Conservation (phyloP, 2,329 filamentous ascomycete species). For the Alternaria panax region DNA sequence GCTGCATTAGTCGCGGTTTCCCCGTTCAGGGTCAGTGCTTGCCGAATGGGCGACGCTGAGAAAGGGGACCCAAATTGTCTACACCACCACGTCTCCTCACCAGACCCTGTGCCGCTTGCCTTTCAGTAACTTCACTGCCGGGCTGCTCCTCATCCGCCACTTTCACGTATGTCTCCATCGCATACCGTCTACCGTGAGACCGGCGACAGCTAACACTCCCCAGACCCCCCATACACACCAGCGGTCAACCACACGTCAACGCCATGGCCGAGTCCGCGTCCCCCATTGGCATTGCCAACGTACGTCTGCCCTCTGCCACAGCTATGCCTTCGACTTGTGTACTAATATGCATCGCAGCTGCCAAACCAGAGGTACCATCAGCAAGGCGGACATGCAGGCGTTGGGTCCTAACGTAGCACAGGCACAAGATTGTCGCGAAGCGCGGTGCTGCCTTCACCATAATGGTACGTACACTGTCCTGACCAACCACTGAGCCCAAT, state of each 20-base stretch:
- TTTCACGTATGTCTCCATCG: conserved; percentile 9
- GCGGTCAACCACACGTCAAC: conserved; percentile 29
- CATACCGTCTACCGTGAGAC: background rate
- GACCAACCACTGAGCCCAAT: background rate
- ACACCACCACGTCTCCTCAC: conserved; percentile 33
- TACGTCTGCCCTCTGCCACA: conserved; percentile 53
- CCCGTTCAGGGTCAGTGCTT: conserved; percentile 48
- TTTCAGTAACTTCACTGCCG: conserved; percentile 14
- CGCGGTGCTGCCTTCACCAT: conserved; percentile 98
- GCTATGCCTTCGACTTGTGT: background rate
- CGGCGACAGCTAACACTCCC: conserved; percentile 23
- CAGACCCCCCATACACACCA: conserved; percentile 30
- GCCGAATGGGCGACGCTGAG: conserved; percentile 48
- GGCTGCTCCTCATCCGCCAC: background rate
- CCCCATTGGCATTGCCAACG: conserved; percentile 78
- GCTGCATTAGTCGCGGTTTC: conserved; percentile 42
- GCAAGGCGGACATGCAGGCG: conserved; percentile 19
- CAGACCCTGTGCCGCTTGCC: conserved; percentile 17
- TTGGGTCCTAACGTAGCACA: conserved; percentile 50
- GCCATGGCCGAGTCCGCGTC: conserved; percentile 70
- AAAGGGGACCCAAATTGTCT: conserved; percentile 50
- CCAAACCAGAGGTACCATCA: conserved; percentile 70
- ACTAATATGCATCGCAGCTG: conserved; percentile 59
- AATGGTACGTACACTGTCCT: conserved; percentile 71
- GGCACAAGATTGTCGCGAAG: conserved; percentile 76